Evolutionary conservation across 2,329 filamentous ascomycete species (phyloP), one percentile per base, ranked within the genome.

Genomic region (Fusarium dimerum): DNA sequence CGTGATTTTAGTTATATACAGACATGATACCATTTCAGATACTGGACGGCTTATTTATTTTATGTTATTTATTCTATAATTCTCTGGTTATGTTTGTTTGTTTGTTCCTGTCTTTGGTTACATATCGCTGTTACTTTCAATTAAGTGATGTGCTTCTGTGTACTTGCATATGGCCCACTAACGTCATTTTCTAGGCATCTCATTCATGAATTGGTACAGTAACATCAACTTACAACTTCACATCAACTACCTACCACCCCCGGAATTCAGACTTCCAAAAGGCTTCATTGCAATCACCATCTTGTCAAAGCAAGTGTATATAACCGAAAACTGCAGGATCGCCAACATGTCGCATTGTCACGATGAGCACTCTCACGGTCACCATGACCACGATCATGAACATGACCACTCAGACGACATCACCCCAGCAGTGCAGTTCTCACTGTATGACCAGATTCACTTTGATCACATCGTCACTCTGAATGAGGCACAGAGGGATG

Each of bases 391-490:
- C 63, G 77, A 80, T 57, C 74, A 80, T 53, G 82, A 77, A 40
- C 92, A 97, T 71, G 92, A 96, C 72, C 93, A 97, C 75, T 87
- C 84, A 43, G 90, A 97, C 76, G 93, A 97, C 76, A 84, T 96
- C 65, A 92, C 90, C 2, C 94, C 94, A 1, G 93, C 92, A 2
- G 79, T 97, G 15, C 93, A 97, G 73, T 88, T 87, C 64, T 91
- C 92, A 40, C 85, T 99, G 36, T 97, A 97, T 77, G 85, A 90
- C 59, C 89, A 96, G 70, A 92, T 99, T 72, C 85, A 92, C 70
- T 97, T 97, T 74, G 87, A 90, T 73, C 82, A 86, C 29, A 86
- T 99, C 57, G 84, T 79, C 38, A 94, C 93, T 0, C 76, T 97
- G 49, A 99, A 99, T 71, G 94, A 97, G 74, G 78, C 84, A 11